phyloP scores from a whole-genome alignment of 202 grass and related monocot species.

The Saccharum hybrid region DNA sequence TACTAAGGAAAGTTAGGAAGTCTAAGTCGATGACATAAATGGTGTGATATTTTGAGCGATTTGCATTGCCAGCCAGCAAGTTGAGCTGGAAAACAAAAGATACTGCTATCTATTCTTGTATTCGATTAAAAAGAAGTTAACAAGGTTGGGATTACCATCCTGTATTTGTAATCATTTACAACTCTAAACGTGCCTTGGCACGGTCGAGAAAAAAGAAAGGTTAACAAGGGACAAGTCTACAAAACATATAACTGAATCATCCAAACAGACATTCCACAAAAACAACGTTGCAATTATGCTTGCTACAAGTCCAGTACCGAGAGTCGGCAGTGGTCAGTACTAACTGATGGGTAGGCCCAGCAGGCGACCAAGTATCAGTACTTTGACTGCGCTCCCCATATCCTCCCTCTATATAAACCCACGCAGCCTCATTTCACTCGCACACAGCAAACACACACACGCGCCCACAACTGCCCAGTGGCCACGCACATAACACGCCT shows the following conservation, averaged over 20 bases:
- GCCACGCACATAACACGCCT: slow-evolving; percentile 21
- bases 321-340: slow-evolving; percentile 27
- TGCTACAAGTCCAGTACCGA: neutral
- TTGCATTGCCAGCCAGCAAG: neutral
- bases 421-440: slow-evolving; percentile 38
- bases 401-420: slow-evolving; percentile 62
- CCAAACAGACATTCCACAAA: slow-evolving; percentile 3
- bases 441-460: slow-evolving; percentile 14
- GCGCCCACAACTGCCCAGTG: neutral
- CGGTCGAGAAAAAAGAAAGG: too few species aligned
- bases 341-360: slow-evolving; percentile 24
- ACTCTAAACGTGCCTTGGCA: too few species aligned
- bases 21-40: neutral
- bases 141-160: too few species aligned
- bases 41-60: neutral
- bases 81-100: neutral
- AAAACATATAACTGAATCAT: neutral
- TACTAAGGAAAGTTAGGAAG: neutral
- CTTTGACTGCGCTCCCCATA: neutral
- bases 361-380: slow-evolving; percentile 26
- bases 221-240: neutral
- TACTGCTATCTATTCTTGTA: neutral
- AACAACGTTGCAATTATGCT: slow-evolving; percentile 8
- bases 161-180: too few species aligned
- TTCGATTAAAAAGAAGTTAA: neutral